phyloP scores from a whole-genome alignment of 257 asterid species.

The Solanum sejunctum region DNA sequence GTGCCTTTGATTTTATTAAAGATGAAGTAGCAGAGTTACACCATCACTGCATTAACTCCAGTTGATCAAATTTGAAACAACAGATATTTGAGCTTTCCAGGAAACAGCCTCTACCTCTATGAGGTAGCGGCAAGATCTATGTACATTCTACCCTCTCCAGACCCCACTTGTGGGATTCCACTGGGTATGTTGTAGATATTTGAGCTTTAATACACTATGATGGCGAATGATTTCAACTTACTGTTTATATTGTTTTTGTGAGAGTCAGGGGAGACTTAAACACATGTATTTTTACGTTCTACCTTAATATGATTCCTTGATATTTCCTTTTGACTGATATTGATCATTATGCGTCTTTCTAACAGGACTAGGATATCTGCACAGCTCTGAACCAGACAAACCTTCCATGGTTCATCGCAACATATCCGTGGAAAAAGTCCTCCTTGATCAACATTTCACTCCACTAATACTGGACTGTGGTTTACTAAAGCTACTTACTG shows the following conservation, averaged over 20 bases:
- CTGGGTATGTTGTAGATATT: background rate
- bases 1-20: background rate
- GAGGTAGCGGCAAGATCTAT: too few species aligned
- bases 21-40: background rate
- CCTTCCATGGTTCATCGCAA: constrained; percentile 79
- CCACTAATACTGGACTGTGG: constrained; percentile 79
- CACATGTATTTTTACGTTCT: background rate
- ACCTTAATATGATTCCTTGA: background rate
- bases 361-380: constrained; percentile 71
- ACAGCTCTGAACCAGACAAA: constrained; percentile 46
- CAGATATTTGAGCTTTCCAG: background rate
- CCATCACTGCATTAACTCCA: background rate
- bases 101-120: too few species aligned
- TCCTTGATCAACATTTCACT: constrained; percentile 41
- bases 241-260: background rate
- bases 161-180: too few species aligned
- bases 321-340: background rate
- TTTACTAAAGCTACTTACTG: constrained; percentile 76
- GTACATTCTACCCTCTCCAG: too few species aligned
- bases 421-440: constrained; percentile 71
- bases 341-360: background rate
- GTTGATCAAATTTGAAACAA: background rate
- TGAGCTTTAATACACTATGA: background rate
- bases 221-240: background rate
- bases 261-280: background rate